Conservation (phyloP, 306 rosid genomes). For the Benincasa hispida region DNA sequence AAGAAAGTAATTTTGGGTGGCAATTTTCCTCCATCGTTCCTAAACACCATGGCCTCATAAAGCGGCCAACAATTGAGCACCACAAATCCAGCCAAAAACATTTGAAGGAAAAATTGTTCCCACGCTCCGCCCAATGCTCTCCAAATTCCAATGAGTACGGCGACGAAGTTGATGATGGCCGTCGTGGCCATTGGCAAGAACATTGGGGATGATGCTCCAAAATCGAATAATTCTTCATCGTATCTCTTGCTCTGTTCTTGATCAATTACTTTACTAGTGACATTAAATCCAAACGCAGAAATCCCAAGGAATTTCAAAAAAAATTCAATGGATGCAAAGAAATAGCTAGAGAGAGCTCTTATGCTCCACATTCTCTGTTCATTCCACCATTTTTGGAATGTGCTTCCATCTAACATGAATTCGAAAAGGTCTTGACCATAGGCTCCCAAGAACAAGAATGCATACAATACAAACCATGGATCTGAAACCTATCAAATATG, state of each 20-base stretch:
- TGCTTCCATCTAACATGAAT: no score
- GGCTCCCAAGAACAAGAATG: no score
- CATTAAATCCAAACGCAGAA: slow-evolving; percentile 12
- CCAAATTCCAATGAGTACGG: neutral
- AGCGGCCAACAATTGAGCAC: slow-evolving; percentile 13
- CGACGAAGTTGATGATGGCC: slow-evolving; percentile 19
- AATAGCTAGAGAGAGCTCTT: no score
- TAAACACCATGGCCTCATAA: slow-evolving; percentile 21
- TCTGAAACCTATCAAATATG: neutral
- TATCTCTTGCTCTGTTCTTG: slow-evolving; percentile 30
- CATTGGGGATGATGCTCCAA: slow-evolving; percentile 26
- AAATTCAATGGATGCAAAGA: slow-evolving; percentile 20
- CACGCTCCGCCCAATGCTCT: neutral
- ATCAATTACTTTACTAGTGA: slow-evolving; percentile 25
- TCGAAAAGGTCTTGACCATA: no score
- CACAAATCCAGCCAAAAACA: slow-evolving; percentile 18
- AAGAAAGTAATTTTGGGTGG: no score
- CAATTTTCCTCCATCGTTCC: slow-evolving; percentile 20
- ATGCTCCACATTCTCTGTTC: no score
- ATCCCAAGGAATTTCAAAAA: slow-evolving; percentile 8
- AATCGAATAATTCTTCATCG: slow-evolving; percentile 18
- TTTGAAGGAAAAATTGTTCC: slow-evolving; percentile 11
- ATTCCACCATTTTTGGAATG: no score
- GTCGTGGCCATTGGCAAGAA: slow-evolving; percentile 19
- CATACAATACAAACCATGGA: no score